A percentile compares a stretch with the other conserved stretches of the same genome.
Evolutionary conservation across 169 alveolate species (phyloP).

Genomic region (Cryptosporidium muris): DNA sequence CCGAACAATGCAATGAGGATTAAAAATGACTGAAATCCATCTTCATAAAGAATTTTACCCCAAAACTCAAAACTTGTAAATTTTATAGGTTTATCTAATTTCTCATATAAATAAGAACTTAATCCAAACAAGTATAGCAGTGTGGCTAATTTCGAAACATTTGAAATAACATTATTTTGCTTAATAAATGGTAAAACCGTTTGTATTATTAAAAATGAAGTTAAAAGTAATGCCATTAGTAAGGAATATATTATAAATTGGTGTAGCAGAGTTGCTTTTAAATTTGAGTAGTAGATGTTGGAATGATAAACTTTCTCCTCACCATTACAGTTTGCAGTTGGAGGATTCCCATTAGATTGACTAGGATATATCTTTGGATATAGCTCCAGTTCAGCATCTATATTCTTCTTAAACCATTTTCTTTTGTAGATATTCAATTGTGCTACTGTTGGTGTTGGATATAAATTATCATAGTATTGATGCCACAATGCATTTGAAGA

Average conservation of each 20-base stretch:
- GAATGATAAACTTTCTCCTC: not conserved
- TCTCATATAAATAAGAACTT: constrained; percentile 37
- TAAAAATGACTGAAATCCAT: constrained; percentile 41
- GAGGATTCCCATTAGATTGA: too few species aligned
- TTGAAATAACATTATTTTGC: not conserved
- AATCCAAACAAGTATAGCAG: constrained; percentile 18
- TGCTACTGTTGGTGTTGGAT: constrained; percentile 57
- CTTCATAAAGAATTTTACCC: constrained; percentile 41
- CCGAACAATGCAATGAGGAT: constrained; percentile 37
- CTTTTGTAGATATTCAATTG: constrained; percentile 37
- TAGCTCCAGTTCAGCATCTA: constrained; percentile 30
- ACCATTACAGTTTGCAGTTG: too few species aligned
- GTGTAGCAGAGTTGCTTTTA: not conserved
- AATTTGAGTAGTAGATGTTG: not conserved
- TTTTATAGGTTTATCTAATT: constrained; percentile 42
- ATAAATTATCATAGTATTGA: constrained; percentile 51
- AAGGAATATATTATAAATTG: constrained; percentile 29
- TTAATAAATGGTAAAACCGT: constrained; percentile 12
- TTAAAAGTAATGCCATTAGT: constrained; percentile 10
- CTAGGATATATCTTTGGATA: not conserved
- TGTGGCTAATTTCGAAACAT: constrained; percentile 6
- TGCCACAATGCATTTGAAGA: constrained; percentile 47
- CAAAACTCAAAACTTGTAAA: constrained; percentile 35
- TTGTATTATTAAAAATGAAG: not conserved
- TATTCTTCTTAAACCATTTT: constrained; percentile 62